These are phyloP conservation scores for Coelastrella sp. DNA, from an alignment of 139 green algal genomes.

Conservation along the genomic window DNA sequence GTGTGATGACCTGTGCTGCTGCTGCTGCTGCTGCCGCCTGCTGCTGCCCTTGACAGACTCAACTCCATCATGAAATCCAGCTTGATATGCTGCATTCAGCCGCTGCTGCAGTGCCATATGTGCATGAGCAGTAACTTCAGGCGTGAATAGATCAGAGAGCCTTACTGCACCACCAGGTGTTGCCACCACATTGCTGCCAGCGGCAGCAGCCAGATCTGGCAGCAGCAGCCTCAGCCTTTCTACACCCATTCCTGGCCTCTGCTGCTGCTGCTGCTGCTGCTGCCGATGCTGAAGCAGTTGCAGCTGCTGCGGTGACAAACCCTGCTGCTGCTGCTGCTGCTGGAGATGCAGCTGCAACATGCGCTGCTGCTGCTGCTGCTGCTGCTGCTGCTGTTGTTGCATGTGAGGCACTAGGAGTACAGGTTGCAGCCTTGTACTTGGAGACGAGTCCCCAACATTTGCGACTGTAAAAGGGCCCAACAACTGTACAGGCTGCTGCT, in stretches of 20 bases:
- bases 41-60: not conserved
- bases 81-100: not conserved
- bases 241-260: not conserved
- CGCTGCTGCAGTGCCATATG: not conserved
- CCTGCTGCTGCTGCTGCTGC: not conserved
- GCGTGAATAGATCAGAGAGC: not conserved
- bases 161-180: not conserved
- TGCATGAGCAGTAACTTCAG: not conserved
- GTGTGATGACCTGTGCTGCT: not conserved
- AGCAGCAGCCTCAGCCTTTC: not conserved
- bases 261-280: constrained; percentile 10
- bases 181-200: not conserved
- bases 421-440: not conserved
- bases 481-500: not conserved
- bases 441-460: not conserved
- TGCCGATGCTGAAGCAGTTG: not conserved
- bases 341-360: constrained; percentile 6
- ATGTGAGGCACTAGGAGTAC: not conserved
- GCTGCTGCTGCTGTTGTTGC: not conserved
- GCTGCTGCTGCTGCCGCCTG: not conserved
- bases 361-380: not conserved
- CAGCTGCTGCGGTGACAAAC: not conserved
- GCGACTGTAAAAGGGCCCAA: not conserved
- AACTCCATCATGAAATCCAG: not conserved
- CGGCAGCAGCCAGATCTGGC: not conserved